Conservation (phyloP, 176 grass and related monocot genomes). For the Poa pratensis region DNA sequence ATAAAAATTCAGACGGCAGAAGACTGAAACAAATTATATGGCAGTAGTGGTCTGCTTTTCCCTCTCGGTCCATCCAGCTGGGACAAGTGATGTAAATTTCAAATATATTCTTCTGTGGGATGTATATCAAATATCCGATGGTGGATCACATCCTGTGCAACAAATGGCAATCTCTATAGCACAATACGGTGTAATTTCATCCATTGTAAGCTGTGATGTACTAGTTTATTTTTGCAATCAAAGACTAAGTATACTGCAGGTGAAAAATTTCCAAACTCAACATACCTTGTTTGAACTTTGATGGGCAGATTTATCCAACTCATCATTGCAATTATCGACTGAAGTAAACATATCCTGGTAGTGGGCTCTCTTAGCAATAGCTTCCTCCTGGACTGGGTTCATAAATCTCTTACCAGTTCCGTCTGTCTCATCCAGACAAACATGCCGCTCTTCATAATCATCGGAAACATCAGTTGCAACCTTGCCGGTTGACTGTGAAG, state of each 20-base stretch:
- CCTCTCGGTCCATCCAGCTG: neutral
- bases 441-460: slow-evolving; percentile 40
- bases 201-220: slow-evolving; percentile 21
- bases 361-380: slow-evolving; percentile 56
- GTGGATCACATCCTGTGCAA: slow-evolving; percentile 26
- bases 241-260: slow-evolving; percentile 10
- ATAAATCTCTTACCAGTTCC: slow-evolving; percentile 61
- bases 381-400: slow-evolving; percentile 51
- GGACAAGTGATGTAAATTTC: slow-evolving; percentile 2
- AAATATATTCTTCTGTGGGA: neutral
- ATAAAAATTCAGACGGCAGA: neutral
- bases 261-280: neutral
- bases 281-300: slow-evolving; percentile 41
- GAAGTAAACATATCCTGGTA: slow-evolving; percentile 46
- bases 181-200: slow-evolving; percentile 42
- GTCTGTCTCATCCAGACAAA: slow-evolving; percentile 43
- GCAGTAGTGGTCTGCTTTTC: slow-evolving; percentile 12
- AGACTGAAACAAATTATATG: slow-evolving; percentile 20
- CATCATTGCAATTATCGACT: slow-evolving; percentile 24
- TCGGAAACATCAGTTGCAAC: slow-evolving; percentile 47
- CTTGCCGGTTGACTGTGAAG: slow-evolving; percentile 41
- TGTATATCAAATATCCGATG: slow-evolving; percentile 19
- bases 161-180: slow-evolving; percentile 31
- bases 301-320: slow-evolving; percentile 34
- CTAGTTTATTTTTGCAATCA: slow-evolving; percentile 39